Percentiles rank a stretch among this genome's conserved stretches.
Conservation (phyloP, 1,139 yeast genomes). For the Geotrichum restrictum region DNA sequence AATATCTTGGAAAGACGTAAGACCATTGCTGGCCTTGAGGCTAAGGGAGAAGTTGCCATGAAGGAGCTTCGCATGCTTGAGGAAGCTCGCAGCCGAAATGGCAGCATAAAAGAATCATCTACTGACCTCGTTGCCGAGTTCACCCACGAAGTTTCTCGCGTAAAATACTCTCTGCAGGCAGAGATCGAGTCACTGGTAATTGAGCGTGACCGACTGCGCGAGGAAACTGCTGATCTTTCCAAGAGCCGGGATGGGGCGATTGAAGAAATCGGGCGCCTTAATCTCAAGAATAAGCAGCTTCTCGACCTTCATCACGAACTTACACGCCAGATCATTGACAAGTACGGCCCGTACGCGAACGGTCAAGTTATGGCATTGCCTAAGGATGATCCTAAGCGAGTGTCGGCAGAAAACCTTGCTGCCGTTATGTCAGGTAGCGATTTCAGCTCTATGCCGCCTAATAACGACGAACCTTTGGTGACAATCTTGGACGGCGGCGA, state of each 20-base stretch:
- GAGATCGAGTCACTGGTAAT: slow-evolving; percentile 37
- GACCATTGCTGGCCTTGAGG: slow-evolving; percentile 39
- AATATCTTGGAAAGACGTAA: slow-evolving; percentile 35
- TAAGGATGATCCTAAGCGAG: background rate
- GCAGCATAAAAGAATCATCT: slow-evolving; percentile 24
- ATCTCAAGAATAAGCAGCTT: slow-evolving; percentile 37
- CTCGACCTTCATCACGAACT: slow-evolving; percentile 41
- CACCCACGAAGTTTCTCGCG: slow-evolving; percentile 29
- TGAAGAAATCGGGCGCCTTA: slow-evolving; percentile 37
- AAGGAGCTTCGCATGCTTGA: slow-evolving; percentile 34
- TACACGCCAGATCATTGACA: slow-evolving; percentile 37
- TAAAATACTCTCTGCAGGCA: slow-evolving; percentile 31
- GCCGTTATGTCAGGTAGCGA: slow-evolving; percentile 7
- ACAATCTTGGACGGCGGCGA: slow-evolving; percentile 34
- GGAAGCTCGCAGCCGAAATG: slow-evolving; percentile 23
- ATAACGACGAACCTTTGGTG: slow-evolving; percentile 35
- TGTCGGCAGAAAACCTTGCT: slow-evolving; percentile 7
- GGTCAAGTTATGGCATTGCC: background rate
- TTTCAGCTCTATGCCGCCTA: slow-evolving; percentile 7
- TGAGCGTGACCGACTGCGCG: slow-evolving; percentile 35
- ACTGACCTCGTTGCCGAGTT: slow-evolving; percentile 31
- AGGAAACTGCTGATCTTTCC: slow-evolving; percentile 34
- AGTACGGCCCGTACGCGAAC: slow-evolving; percentile 31
- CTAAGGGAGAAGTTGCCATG: slow-evolving; percentile 34
- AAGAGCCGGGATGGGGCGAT: slow-evolving; percentile 31